Conservation (phyloP, 2,329 filamentous ascomycete species). For the Aspergillus sp. region DNA sequence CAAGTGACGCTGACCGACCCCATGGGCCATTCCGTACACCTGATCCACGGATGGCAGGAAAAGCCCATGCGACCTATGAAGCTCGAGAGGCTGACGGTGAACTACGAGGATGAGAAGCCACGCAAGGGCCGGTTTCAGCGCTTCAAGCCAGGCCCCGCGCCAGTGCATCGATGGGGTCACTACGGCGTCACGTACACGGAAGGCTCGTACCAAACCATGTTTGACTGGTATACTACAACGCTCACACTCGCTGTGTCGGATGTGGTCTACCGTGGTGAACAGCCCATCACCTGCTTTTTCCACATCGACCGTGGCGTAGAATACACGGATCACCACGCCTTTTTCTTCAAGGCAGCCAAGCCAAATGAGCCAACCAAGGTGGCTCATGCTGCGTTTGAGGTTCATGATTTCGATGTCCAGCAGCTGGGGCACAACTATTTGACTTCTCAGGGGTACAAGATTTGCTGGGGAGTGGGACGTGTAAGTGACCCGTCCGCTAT, state of each 20-base stretch:
- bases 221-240: neutral
- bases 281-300: neutral
- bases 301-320: neutral
- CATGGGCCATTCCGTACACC: slow-evolving; percentile 36
- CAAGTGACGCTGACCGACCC: slow-evolving; percentile 35
- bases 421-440: slow-evolving; percentile 2
- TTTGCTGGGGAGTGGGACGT: slow-evolving; percentile 1
- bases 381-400: neutral
- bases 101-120: slow-evolving; percentile 23
- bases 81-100: slow-evolving; percentile 17
- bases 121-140: slow-evolving; percentile 24
- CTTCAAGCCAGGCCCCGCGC: slow-evolving; percentile 25
- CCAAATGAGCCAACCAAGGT: neutral
- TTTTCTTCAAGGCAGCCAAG: neutral
- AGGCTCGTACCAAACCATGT: neutral
- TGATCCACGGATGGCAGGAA: slow-evolving; percentile 34
- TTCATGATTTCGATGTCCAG: slow-evolving; percentile 3
- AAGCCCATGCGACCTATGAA: slow-evolving; percentile 11
- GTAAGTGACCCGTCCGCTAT: too few species aligned
- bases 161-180: slow-evolving; percentile 14
- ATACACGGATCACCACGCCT: neutral
- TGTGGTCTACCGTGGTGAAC: neutral
- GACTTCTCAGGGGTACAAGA: neutral
- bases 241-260: neutral
- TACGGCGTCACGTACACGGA: neutral